Base-by-base conservation (phyloP, 164 flowering plant species). In the Pachysandra terminalis region DNA sequence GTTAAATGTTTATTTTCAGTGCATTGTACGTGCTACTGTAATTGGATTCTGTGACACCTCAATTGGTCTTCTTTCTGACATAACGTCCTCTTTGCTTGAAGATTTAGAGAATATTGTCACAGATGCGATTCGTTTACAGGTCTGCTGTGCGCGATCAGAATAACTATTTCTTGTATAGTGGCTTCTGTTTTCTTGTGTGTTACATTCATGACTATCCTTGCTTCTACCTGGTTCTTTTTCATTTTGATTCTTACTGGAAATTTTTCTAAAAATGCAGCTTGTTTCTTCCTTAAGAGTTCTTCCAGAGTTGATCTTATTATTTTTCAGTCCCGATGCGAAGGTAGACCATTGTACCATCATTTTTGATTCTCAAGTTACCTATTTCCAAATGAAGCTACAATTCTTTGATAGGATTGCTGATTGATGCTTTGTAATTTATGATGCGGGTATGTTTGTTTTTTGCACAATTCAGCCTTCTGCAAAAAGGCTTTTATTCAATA, bases 111-210 rank as follows among this genome's bases (percentile, higher is more conserved):
- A 75, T 60, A 62, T 64, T 69, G 88, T 90, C 57, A 83, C 91
- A 40, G 97, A 91, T 85, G 90, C 92, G 59, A 65, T 86, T 59
- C 86, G 75, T 15, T 77, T 94, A 71, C 90, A 89, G 92, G 97
- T 88, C 61, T 68, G 75, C 52, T 68, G 0, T 65, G 5, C 7
- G 37, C 61, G 22, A 26, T 45, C 22, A 21, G 19, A 55, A 26
- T 32, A 9, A 16, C 22, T 51, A 28, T 63, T 3, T 54, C 32
- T 61, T 70, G 21, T 2, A n/a, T n/a, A 8, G 56, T 32, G 13
- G 28, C 27, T 53, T 63, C 2, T 6, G 17, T 62, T 63, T 28
- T 52, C 32, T 14, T n/a, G 26, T n/a, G 41, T 37, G 19, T 67
- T 26, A 57, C 9, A 13, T 55, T 51, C 16, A 19, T 4, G 21